Evolutionary conservation across 345 rosid species (phyloP), one percentile per base, ranked within the genome.

Genomic region (Syzygium grande): DNA sequence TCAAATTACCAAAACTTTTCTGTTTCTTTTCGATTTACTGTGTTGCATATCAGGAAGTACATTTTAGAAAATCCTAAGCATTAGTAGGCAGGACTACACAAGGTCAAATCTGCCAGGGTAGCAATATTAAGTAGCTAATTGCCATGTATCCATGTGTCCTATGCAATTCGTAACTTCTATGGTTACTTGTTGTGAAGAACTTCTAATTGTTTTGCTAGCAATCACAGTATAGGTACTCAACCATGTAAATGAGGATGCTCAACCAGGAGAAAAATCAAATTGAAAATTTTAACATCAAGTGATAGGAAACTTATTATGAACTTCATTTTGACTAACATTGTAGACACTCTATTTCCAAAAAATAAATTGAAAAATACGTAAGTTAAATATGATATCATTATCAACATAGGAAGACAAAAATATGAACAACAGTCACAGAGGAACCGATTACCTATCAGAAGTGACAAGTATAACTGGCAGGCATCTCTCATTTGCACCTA

Each of bases 381-480:
- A 73, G 80, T 73, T 73, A 34, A 41, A 73, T 34, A 73, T 73
- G 49, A 73, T 73, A 19, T 73, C 80, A 17, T 34, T 17, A 73
- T 73, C 46, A 34, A 73, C 23, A 73, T 9, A 34, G 49, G 25
- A 46, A 73, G 25, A 34, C 46, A 3, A 73, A 73, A 34, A 15
- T 15, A 22, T 73, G 25, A 73, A 73, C 43, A 68, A 10, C 49
- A 73, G 49, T 73, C 49, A 73, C 49, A 21, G 49, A 73, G 83
- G 83, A 38, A 73, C 83, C 8, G 5, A 90, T 88, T 90, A 95
- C 99, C 99, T 94, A 92, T 98, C 96, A 5, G 99, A 97, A 80
- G 99, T 94, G 85, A 94, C 91, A 7, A 98, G 90, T 88, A 97
- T 89, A 86, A 98, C 95, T 79, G 99, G 99, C 87, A 98, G 90